These are phyloP conservation scores for Nicotiana otophora DNA, from an alignment of 257 asterid genomes.

Conservation along the genomic window DNA sequence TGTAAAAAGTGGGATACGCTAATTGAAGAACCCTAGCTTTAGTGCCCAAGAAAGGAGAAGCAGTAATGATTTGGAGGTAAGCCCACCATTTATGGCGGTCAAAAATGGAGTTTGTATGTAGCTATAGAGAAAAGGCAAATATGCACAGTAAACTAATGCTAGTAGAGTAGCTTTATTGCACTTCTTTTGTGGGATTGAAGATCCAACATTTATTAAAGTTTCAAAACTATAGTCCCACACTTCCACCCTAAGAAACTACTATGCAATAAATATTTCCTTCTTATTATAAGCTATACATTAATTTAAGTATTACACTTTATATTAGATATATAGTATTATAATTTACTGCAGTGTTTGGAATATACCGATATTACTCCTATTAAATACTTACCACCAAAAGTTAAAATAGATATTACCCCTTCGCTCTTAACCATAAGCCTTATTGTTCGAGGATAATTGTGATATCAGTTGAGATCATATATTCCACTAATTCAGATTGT, in stretches of 20 bases:
- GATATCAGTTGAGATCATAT: no score
- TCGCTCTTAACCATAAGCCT: no score
- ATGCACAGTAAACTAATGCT: constrained; percentile 23
- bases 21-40: constrained; percentile 41
- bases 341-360: no score
- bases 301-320: no score
- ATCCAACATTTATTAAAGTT: constrained; percentile 10
- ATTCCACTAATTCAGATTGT: no score
- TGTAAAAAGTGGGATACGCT: constrained; percentile 15
- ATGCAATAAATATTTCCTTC: not conserved
- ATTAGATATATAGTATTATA: no score
- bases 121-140: constrained; percentile 14
- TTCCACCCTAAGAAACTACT: not conserved
- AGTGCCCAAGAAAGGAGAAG: constrained; percentile 54
- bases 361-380: no score
- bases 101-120: constrained; percentile 32
- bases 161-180: constrained; percentile 24
- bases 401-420: no score
- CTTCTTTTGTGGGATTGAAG: constrained; percentile 32
- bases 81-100: constrained; percentile 53
- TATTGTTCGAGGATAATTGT: no score
- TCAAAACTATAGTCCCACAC: not conserved
- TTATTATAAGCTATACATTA: no score
- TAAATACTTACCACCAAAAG: no score
- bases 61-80: constrained; percentile 44